Evolutionary conservation across 352 stramenopile genomes (phyloP).

Genomic region (Salisapilia sapeloensis): DNA sequence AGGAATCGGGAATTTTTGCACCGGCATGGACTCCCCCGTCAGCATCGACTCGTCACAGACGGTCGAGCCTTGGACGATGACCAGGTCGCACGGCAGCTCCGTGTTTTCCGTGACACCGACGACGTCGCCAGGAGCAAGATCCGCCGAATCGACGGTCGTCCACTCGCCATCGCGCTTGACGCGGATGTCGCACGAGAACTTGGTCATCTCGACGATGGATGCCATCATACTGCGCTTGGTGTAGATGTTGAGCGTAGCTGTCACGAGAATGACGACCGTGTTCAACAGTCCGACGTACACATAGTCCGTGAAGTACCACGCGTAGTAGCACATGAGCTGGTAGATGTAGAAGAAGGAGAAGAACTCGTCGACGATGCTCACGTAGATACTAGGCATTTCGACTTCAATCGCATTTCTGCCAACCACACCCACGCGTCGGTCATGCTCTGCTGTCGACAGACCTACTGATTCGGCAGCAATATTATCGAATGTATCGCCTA

Average conservation of each 20-base stretch:
- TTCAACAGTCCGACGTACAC: conserved; percentile 36
- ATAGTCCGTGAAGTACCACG: conserved; percentile 63
- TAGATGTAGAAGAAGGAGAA: conserved; percentile 68
- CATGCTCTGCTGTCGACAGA: conserved; percentile 16
- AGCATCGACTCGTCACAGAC: conserved; percentile 65
- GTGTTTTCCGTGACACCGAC: conserved; percentile 45
- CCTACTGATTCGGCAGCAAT: conserved; percentile 29
- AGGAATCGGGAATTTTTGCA: conserved; percentile 64
- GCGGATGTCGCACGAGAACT: conserved; percentile 40
- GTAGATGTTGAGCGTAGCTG: conserved; percentile 40
- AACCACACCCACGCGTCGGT: conserved; percentile 21
- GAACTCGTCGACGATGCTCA: conserved; percentile 41
- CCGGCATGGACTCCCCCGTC: conserved; percentile 72
- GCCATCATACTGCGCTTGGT: conserved; percentile 38
- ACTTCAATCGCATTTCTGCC: conserved; percentile 45
- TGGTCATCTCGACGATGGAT: conserved; percentile 41
- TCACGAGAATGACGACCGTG: conserved; percentile 35
- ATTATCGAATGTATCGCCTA: conserved; percentile 21
- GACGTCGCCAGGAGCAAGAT: conserved; percentile 52
- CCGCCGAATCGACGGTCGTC: conserved; percentile 19
- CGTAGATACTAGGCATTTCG: conserved; percentile 28
- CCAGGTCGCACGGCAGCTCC: conserved; percentile 51
- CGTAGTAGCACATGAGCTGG: conserved; percentile 11
- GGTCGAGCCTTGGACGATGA: conserved; percentile 43
- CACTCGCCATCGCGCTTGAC: conserved; percentile 41